Base-by-base conservation (phyloP, 345 rosid genomes). In the Pistacia integerrima region DNA sequence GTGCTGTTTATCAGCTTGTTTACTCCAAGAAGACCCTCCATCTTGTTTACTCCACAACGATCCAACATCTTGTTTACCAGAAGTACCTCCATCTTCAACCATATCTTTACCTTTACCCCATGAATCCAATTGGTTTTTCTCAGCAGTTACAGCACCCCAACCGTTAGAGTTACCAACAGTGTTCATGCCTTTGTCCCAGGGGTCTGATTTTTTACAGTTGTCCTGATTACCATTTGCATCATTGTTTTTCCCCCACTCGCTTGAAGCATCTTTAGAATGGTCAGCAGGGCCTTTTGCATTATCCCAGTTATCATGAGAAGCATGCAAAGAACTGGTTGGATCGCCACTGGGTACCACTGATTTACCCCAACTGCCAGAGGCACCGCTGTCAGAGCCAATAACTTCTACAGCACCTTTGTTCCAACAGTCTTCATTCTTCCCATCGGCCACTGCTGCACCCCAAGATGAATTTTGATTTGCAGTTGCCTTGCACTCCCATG, bases 341-440 rank as follows among this genome's bases (percentile, higher is more conserved):
- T 67, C 80, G 62, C 70, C 82, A 77, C 55, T 71, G 18, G 79
- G 55, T 66, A 41, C 46, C 64, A 38, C 51, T 70, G 82, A 67
- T 81, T 90, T 88, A 77, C 90, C 91, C 86, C 85, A 87, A 80
- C 83, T 82, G 51, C 64, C 87, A 71, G 85, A 79, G 60, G 81
- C 69, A 78, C 77, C 73, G 56, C 72, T 74, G 48, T 82, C 69
- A 74, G 86, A 70, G 67, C 72, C 83, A 73, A 77, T 25, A 46
- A 17, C 57, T 49, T 87, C 81, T 51, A 77, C 12, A 22, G 81
- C 78, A 76, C 88, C 75, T 77, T 89, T 88, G 75, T 79, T 85
- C 97, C 96, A 90, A 70, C 84, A 36, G 69, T 76, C 88, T 33
- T 76, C 86, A 54, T 64, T 77, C 61, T 74, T 82, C 35, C 67